Evolutionary conservation across 805 yeast species (phyloP), one percentile per base, ranked within the genome.

Genomic region (Sugiyamaella qingdaonensis): DNA sequence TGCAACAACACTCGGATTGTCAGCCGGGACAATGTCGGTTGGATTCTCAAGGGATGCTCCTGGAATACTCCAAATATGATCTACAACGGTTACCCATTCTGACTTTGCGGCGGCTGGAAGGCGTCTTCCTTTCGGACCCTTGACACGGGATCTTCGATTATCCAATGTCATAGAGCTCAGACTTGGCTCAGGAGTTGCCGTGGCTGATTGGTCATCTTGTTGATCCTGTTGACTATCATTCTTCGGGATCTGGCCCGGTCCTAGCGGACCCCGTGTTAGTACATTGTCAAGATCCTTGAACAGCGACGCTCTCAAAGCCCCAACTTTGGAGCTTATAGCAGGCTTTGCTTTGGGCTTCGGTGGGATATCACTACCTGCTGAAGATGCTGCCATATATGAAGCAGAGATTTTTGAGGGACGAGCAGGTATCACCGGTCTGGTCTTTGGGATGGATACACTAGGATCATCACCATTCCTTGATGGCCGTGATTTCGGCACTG

Each of bases 101-200:
- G 61, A 54, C 54, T 64, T 62, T 14, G 68, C 69, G 16, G 50
- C 52, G 2, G 63, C 59, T 10, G 72, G 72, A 8, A 67, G 61
- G 9, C 70, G 58, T 7, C 71, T 58, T 19, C 60, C 59, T 10
- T 52, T 51, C 4, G 71, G 68, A 1, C 69, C 71, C 19, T 57
- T 58, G 4, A 63, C 64, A 4, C 69, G 51, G 1, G 64, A 58
- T 9, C 64, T 48, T 19, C 58, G 46, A 8, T 45, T 37, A 41
- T 52, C 57, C 13, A 41, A 18, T 21, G 13, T 16, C 11, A 21
- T 16, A 7, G 43, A 11, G 13, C 13, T 55, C 32, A 32, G 50
- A 35, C 10, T 10, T 16, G 27, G 16, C 10, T 45, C 35, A 16
- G 33, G 4, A 21, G 32, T 21, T 19, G 39, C 44, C 10, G 48